Conservation (phyloP, 1,284 basidiomycete genomes). For the Tilletia indica region DNA sequence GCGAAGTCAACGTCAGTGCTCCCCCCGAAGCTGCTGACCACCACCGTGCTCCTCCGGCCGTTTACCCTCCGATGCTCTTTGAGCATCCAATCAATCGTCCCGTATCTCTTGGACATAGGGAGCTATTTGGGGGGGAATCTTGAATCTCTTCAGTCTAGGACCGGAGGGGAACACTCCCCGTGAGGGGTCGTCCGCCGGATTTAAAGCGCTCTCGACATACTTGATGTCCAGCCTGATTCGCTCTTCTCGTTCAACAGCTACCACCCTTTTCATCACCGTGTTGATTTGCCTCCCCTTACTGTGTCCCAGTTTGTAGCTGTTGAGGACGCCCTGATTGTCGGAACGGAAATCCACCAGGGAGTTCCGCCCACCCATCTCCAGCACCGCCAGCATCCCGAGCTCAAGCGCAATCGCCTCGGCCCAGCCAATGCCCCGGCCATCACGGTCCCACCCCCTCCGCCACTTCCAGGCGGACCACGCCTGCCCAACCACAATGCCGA, state of each 20-base stretch:
- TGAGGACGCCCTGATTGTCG: neutral
- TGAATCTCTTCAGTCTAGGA: no score
- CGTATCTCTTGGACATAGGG: no score
- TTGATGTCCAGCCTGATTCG: no score
- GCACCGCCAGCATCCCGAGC: neutral
- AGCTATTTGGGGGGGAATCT: no score
- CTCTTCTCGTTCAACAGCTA: neutral
- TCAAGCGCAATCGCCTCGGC: neutral
- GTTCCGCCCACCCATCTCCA: neutral
- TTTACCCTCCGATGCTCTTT: no score
- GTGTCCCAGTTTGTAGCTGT: neutral
- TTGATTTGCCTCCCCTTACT: neutral
- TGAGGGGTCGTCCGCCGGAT: no score
- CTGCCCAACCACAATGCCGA: neutral
- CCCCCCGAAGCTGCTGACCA: no score
- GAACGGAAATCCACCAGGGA: neutral
- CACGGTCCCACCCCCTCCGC: neutral
- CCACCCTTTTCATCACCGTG: neutral
- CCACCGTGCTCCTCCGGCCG: no score
- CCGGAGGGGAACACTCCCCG: no score
- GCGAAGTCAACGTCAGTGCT: no score
- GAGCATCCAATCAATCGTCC: no score
- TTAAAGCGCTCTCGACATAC: no score
- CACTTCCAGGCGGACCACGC: neutral
- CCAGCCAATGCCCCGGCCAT: neutral